phyloP scores from a whole-genome alignment of 768 basidiomycete genomes.

The Mycena indigotica region DNA sequence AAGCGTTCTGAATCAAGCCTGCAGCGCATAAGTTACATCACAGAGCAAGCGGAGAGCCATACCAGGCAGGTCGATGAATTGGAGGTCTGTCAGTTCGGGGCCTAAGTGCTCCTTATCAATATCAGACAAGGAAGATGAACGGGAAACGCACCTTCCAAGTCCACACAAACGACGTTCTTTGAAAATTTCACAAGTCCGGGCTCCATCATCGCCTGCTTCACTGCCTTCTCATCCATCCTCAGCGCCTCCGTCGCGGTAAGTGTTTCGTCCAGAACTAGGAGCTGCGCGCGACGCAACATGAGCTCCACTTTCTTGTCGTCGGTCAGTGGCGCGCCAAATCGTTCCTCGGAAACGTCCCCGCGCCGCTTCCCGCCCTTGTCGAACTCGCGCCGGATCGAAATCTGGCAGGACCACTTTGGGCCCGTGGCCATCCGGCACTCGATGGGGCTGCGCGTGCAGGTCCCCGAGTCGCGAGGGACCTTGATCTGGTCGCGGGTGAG shows the following conservation, averaged over 20 bases:
- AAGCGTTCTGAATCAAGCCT: conserved; percentile 54
- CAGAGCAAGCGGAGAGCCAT: background rate
- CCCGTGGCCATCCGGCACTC: background rate
- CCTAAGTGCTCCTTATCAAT: conserved; percentile 13
- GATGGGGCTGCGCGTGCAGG: background rate
- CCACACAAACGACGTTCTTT: conserved; percentile 43
- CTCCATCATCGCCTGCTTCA: background rate
- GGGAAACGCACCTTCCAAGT: conserved; percentile 26
- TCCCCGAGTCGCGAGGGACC: background rate
- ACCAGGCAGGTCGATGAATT: conserved; percentile 43
- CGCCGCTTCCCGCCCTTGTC: background rate
- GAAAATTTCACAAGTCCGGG: conserved; percentile 31
- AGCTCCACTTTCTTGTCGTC: background rate
- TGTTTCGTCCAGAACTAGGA: background rate
- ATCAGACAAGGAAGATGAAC: background rate
- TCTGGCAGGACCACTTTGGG: background rate
- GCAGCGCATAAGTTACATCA: conserved; percentile 1
- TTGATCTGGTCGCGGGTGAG: background rate
- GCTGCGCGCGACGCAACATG: background rate
- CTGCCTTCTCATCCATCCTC: background rate
- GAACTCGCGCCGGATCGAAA: background rate
- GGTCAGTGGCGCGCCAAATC: background rate
- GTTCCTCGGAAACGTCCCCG: background rate
- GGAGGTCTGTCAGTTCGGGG: conserved; percentile 36
- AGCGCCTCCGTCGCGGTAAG: background rate